Evolutionary conservation across 805 yeast genomes (phyloP).

Genomic region (Cyberlindnera americana): DNA sequence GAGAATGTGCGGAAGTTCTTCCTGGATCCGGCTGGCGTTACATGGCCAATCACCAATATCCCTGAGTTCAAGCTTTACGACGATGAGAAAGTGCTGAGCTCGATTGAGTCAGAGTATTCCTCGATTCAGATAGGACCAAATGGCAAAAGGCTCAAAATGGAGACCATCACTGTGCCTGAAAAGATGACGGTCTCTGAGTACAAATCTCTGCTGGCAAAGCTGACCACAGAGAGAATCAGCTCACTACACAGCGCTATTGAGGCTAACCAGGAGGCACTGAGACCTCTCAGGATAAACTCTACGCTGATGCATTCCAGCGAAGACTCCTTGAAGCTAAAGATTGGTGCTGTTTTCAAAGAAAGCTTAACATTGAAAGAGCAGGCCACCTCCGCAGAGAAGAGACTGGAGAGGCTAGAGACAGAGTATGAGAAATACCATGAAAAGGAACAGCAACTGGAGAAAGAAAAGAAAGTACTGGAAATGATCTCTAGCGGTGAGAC

Average conservation of each 20-base stretch:
- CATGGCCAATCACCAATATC: slow-evolving; percentile 12
- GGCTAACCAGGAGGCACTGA: slow-evolving; percentile 22
- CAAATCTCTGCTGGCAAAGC: slow-evolving; percentile 35
- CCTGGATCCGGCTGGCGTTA: slow-evolving; percentile 3
- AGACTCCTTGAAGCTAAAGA: slow-evolving; percentile 37
- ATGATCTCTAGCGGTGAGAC: slow-evolving; percentile 18
- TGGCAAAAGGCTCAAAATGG: slow-evolving; percentile 15
- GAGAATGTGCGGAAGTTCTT: slow-evolving; percentile 12
- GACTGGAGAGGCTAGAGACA: slow-evolving; percentile 19
- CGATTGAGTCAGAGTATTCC: slow-evolving; percentile 19
- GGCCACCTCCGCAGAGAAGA: slow-evolving; percentile 16
- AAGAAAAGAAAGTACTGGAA: slow-evolving; percentile 4
- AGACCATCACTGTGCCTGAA: slow-evolving; percentile 14
- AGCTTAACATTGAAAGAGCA: slow-evolving; percentile 19
- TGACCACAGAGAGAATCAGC: slow-evolving; percentile 34
- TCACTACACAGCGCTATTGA: slow-evolving; percentile 27
- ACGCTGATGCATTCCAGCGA: slow-evolving; percentile 37
- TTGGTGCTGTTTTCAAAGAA: slow-evolving; percentile 40
- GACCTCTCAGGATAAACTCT: slow-evolving; percentile 32
- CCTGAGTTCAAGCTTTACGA: slow-evolving; percentile 17
- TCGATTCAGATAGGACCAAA: neutral
- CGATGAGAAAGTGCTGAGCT: slow-evolving; percentile 17
- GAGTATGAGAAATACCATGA: slow-evolving; percentile 21
- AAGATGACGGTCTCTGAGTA: slow-evolving; percentile 31
- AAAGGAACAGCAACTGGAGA: slow-evolving; percentile 6